Base-by-base conservation (phyloP, 148 eudicot genomes). In the Rhododendron kiyosumense region DNA sequence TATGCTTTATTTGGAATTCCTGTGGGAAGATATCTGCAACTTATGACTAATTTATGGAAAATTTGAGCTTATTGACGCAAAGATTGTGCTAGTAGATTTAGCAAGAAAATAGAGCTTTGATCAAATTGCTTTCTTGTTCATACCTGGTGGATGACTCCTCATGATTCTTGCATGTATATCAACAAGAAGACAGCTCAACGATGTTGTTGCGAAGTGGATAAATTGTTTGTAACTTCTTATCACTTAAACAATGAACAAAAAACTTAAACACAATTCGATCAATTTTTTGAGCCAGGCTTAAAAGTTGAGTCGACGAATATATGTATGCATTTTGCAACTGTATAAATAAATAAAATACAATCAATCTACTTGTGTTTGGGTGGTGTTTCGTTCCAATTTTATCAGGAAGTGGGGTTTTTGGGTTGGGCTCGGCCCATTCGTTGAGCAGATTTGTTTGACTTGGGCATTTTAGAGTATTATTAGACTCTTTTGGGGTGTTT, bases 141-240 rank as follows among this genome's bases (percentile, higher is more conserved):
- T 77, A 12, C 85, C 28, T 22, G 81, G 78, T 77, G 84, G 82
- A 90, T 87, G 86, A 87, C 61, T 17, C 65, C 7, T n/a, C 75
- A 49, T 88, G 87, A 57, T 79, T 88, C 88, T 88, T 88, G 91
- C 90, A 86, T 91, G 92, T 38, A 20, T 51, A 17, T 10, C 48
- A 11, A 75, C n/a, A 71, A 30, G n/a, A 7, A 75, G 46, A 76
- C 49, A 38, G 28, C 79, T 41, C 79, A 41, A 36, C 26, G 79
- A 12, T 76, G 54, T 78, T 18, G 81, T 78, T 78, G 30, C 49
- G 26, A 12, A 45, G 30, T 24, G 13, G 52, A n/a, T 43, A 41
- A 78, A 13, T 43, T 78, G 15, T 10, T 78, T 45, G 3, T 7
- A 34, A 36, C n/a, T 73, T 73, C 3, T 17, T 74, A 5, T 32